phyloP scores from a whole-genome alignment of 2,329 filamentous ascomycete species.

The Cladophialophora carrionii region DNA sequence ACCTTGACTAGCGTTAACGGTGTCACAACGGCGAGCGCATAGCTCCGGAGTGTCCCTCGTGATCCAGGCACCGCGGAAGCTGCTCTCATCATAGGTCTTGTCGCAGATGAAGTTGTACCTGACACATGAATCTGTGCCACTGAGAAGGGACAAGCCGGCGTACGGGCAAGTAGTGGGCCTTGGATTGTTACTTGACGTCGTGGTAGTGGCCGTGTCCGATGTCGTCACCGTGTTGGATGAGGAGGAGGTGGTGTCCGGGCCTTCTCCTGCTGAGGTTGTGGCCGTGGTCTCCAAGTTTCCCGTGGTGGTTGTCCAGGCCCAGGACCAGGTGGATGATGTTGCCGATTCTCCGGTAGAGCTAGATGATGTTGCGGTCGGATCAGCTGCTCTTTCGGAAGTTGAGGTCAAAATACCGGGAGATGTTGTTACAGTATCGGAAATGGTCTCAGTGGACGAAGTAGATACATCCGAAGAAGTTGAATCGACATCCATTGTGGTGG shows the following conservation, averaged over 20 bases:
- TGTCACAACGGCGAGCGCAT: slow-evolving; percentile 26
- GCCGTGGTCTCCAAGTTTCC: neutral
- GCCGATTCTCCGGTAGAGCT: slow-evolving; percentile 7
- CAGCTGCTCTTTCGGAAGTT: neutral
- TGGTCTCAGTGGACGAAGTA: slow-evolving; percentile 3
- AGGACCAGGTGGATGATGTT: slow-evolving; percentile 5
- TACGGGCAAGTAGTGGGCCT: slow-evolving; percentile 8
- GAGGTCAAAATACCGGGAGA: neutral
- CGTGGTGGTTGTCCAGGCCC: slow-evolving; percentile 9
- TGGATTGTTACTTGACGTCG: slow-evolving; percentile 7
- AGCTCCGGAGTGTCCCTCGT: slow-evolving; percentile 14
- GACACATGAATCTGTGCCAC: slow-evolving; percentile 13
- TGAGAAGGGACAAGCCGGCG: slow-evolving; percentile 1
- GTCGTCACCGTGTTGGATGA: slow-evolving; percentile 8
- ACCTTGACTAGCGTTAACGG: slow-evolving; percentile 17
- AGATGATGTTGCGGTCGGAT: slow-evolving; percentile 2
- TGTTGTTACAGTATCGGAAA: neutral
- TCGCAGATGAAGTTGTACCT: slow-evolving; percentile 45
- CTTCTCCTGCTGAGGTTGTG: slow-evolving; percentile 3
- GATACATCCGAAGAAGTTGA: slow-evolving; percentile 5
- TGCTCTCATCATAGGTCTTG: slow-evolving; percentile 56
- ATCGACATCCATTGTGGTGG: neutral
- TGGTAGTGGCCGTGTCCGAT: neutral
- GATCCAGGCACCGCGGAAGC: slow-evolving; percentile 42
- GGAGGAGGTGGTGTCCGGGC: neutral